Evolutionary conservation across 495 filamentous ascomycete species (phyloP).

Genomic region (Penicillium canescens): DNA sequence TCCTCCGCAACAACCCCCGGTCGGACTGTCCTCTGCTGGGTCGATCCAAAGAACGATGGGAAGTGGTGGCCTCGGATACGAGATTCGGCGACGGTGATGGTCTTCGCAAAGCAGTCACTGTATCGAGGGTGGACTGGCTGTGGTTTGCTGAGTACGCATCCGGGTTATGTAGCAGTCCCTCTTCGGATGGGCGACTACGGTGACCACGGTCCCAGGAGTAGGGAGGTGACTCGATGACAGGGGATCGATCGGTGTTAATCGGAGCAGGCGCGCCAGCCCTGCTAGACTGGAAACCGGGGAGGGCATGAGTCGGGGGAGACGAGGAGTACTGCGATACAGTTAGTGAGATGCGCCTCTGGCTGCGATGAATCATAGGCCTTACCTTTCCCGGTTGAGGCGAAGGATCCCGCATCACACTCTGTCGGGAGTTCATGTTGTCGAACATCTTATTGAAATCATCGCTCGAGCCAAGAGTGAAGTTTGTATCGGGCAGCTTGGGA

Average conservation of each 20-base stretch:
- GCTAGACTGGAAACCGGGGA: constrained; percentile 18
- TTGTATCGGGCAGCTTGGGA: constrained; percentile 61
- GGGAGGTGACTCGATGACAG: constrained; percentile 57
- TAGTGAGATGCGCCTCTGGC: constrained; percentile 11
- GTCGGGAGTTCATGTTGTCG: constrained; percentile 57
- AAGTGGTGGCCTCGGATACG: constrained; percentile 29
- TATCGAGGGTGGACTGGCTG: constrained; percentile 8
- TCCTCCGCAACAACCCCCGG: constrained; percentile 44
- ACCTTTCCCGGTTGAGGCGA: constrained; percentile 25
- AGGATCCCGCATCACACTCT: constrained; percentile 35
- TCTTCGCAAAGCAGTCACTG: constrained; percentile 14
- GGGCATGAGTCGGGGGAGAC: constrained; percentile 15
- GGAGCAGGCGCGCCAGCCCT: constrained; percentile 47
- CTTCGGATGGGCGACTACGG: constrained; percentile 54
- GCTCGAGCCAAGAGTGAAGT: constrained; percentile 52
- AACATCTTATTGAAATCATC: constrained; percentile 72
- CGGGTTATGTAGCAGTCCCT: constrained; percentile 54
- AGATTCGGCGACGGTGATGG: constrained; percentile 24
- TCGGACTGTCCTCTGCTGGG: constrained; percentile 31
- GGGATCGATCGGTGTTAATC: constrained; percentile 57
- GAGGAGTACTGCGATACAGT: constrained; percentile 25
- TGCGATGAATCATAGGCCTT: constrained; percentile 8
- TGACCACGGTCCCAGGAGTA: constrained; percentile 63
- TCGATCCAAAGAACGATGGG: constrained; percentile 39
- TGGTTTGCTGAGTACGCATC: background rate